phyloP scores from a whole-genome alignment of 2,329 filamentous ascomycete species.

The Acrodontium crateriforme region DNA sequence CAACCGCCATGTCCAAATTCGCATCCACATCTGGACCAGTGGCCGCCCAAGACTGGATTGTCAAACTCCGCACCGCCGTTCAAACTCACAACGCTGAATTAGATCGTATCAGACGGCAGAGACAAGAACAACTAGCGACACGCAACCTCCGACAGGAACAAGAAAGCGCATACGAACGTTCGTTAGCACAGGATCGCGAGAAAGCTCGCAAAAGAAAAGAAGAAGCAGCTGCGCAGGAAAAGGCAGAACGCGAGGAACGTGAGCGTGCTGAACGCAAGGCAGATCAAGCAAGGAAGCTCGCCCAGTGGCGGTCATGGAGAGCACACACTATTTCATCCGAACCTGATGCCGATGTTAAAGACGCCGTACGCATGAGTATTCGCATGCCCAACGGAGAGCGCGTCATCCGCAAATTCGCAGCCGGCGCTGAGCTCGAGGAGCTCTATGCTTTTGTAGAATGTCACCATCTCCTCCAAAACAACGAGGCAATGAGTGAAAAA shows the following conservation, averaged over 20 bases:
- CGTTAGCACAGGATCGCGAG: constrained; percentile 75
- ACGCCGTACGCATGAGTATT: constrained; percentile 57
- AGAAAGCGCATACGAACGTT: constrained; percentile 86
- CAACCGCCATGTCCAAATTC: constrained; percentile 81
- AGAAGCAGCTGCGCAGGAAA: constrained; percentile 51
- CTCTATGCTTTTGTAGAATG: constrained; percentile 95
- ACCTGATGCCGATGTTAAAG: constrained; percentile 49
- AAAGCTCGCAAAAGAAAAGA: constrained; percentile 63
- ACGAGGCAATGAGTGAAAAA: constrained; percentile 19
- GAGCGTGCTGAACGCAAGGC: constrained; percentile 50
- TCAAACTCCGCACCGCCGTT: constrained; percentile 61
- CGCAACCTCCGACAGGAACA: constrained; percentile 74
- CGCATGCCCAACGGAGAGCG: constrained; percentile 53
- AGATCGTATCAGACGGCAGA: constrained; percentile 57
- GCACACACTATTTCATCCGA: constrained; percentile 53
- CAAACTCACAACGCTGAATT: constrained; percentile 64
- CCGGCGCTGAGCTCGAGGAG: constrained; percentile 64
- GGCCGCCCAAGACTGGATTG: constrained; percentile 55
- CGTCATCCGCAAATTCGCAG: constrained; percentile 61
- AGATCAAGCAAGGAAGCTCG: constrained; percentile 37
- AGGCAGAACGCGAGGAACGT: constrained; percentile 52
- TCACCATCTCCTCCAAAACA: constrained; percentile 48
- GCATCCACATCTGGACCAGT: constrained; percentile 63
- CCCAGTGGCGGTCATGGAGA: constrained; percentile 73
- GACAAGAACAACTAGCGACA: constrained; percentile 68